Percentiles rank a stretch among this genome's conserved stretches.
Conservation (phyloP, 2,329 filamentous ascomycete genomes). For the Aspergillus carbonarius region DNA sequence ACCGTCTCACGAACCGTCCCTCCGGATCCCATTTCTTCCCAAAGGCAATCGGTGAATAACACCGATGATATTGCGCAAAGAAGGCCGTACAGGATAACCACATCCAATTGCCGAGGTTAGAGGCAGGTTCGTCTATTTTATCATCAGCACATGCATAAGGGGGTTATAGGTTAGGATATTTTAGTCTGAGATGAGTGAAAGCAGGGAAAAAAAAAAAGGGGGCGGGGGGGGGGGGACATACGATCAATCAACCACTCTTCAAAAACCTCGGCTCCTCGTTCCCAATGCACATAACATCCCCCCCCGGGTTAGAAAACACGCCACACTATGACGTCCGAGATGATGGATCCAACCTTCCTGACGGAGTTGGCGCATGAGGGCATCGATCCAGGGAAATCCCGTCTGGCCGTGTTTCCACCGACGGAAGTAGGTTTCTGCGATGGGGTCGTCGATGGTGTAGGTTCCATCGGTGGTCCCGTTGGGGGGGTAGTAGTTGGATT, state of each 20-base stretch:
- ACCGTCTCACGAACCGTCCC: slow-evolving; percentile 60
- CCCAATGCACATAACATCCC: slow-evolving; percentile 77
- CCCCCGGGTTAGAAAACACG: slow-evolving; percentile 76
- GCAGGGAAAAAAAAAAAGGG: no score
- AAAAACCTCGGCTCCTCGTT: slow-evolving; percentile 75
- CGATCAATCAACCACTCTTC: slow-evolving; percentile 72
- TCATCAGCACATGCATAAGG: no score
- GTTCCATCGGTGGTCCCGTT: no score
- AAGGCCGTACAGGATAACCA: slow-evolving; percentile 74
- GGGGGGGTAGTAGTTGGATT: slow-evolving; percentile 55
- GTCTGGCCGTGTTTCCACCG: slow-evolving; percentile 69
- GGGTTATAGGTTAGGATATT: no score
- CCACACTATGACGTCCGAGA: slow-evolving; percentile 72
- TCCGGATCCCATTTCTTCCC: slow-evolving; percentile 73
- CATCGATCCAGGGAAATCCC: slow-evolving; percentile 79
- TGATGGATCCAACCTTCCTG: slow-evolving; percentile 79
- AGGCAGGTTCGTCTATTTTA: slow-evolving; percentile 29
- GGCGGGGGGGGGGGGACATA: slow-evolving; percentile 5
- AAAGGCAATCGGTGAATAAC: slow-evolving; percentile 64
- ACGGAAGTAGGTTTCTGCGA: slow-evolving; percentile 66
- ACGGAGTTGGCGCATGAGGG: slow-evolving; percentile 72
- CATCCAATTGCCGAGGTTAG: slow-evolving; percentile 30
- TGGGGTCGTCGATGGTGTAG: slow-evolving; percentile 55
- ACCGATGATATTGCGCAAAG: slow-evolving; percentile 40
- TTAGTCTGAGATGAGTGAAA: no score